Evolutionary conservation across 768 basidiomycete species (phyloP).

Genomic region (Termitomyces sp.): DNA sequence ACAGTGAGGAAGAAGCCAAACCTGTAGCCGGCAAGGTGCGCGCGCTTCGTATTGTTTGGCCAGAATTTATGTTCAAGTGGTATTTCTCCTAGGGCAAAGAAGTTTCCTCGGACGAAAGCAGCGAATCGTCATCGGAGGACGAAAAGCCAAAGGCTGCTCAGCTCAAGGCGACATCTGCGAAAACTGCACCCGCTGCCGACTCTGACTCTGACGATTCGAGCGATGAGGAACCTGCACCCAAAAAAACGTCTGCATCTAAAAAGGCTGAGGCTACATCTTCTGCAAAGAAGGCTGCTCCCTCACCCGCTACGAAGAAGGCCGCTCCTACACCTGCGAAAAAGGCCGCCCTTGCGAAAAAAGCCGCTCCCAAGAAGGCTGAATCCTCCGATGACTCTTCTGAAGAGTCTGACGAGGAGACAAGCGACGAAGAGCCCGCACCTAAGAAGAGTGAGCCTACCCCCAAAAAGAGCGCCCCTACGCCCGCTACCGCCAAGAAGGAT

Average conservation of each 20-base stretch:
- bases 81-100: constrained; percentile 22
- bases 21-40: constrained; percentile 30
- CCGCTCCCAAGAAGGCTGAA: constrained; percentile 4
- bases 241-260: constrained; percentile 17
- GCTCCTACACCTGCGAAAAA: background rate
- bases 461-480: constrained; percentile 16
- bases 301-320: background rate
- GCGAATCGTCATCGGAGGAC: constrained; percentile 44
- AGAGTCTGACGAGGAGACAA: constrained; percentile 14
- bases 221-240: constrained; percentile 30
- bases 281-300: background rate
- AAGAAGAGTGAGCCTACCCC: background rate
- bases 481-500: constrained; percentile 5
- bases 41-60: constrained; percentile 4
- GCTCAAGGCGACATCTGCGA: constrained; percentile 35
- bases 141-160: constrained; percentile 57
- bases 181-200: constrained; percentile 30
- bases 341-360: no score
- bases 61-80: background rate
- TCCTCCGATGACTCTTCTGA: constrained; percentile 24
- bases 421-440: background rate
- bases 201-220: constrained; percentile 28
- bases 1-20: constrained; percentile 25
- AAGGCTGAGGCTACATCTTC: constrained; percentile 1
- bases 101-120: constrained; percentile 41